Conservation (phyloP, 208 protist species). For the Leishmania lainsoni region DNA sequence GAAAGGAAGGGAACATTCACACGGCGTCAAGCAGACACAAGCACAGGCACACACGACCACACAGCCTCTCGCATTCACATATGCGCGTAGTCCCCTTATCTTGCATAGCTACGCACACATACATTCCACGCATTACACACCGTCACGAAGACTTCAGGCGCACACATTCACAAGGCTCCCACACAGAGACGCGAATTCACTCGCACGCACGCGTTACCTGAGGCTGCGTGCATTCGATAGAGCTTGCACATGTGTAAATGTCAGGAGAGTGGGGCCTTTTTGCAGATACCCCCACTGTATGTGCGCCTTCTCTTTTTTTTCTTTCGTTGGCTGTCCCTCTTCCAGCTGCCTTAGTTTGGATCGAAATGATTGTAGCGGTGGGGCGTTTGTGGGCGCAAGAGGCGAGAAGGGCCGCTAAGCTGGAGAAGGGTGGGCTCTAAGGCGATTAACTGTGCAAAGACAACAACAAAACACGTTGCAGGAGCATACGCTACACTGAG, state of each 20-base stretch:
- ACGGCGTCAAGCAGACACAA: neutral
- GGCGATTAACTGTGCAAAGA: neutral
- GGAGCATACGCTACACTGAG: neutral
- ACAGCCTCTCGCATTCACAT: neutral
- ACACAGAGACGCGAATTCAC: neutral
- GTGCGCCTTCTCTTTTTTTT: too few species aligned
- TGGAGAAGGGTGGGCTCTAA: neutral
- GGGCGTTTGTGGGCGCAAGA: neutral
- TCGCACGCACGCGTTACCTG: neutral
- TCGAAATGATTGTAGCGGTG: too few species aligned
- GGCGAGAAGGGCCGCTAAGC: neutral
- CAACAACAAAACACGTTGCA: neutral
- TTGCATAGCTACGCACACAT: neutral
- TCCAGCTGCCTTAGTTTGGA: too few species aligned
- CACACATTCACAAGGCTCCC: neutral
- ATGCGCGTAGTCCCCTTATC: neutral
- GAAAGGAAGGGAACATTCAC: neutral
- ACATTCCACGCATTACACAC: too few species aligned
- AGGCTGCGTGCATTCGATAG: too few species aligned
- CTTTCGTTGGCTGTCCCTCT: too few species aligned
- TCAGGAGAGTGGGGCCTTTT: too few species aligned
- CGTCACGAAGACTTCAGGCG: too few species aligned
- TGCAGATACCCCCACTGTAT: too few species aligned
- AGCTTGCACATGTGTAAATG: too few species aligned
- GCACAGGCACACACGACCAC: neutral